Conservation (phyloP, 2,329 filamentous ascomycete genomes). For the Curvularia verruculosa region DNA sequence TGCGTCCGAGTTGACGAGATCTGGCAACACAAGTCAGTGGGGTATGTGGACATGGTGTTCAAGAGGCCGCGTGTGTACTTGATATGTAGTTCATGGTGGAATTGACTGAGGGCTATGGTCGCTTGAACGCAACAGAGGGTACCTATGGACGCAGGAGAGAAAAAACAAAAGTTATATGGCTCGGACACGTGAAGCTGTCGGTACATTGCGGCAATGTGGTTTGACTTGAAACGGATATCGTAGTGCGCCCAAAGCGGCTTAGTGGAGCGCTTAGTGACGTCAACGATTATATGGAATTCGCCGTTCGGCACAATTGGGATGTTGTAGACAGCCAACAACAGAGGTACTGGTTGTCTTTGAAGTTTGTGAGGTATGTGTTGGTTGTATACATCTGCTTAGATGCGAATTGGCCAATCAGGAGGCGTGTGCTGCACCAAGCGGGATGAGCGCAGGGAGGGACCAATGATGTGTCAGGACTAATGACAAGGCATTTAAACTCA, state of each 20-base stretch:
- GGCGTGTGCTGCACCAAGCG: not conserved
- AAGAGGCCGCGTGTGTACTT: constrained; percentile 25
- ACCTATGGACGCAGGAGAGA: not conserved
- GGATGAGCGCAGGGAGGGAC: not conserved
- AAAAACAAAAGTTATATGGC: not conserved
- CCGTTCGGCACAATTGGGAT: not conserved
- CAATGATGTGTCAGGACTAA: not conserved
- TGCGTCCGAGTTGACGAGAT: constrained; percentile 33
- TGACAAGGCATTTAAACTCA: not conserved
- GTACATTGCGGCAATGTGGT: constrained; percentile 28
- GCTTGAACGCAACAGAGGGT: not conserved
- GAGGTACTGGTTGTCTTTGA: not conserved
- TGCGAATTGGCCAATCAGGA: not conserved
- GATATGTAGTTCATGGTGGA: constrained; percentile 43
- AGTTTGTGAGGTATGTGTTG: not conserved
- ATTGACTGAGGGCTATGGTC: not conserved
- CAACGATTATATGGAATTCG: constrained; percentile 19
- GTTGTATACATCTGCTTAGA: no score
- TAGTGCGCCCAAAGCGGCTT: constrained; percentile 23
- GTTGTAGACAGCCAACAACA: not conserved
- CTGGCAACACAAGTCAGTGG: constrained; percentile 17
- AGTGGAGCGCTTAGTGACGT: constrained; percentile 31
- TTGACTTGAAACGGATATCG: constrained; percentile 27
- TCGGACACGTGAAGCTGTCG: not conserved
- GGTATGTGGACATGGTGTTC: not conserved